A percentile compares a stretch with the other conserved stretches of the same genome.
Evolutionary conservation across 2,329 filamentous ascomycete species (phyloP).

Genomic region (Penicillium sp.): DNA sequence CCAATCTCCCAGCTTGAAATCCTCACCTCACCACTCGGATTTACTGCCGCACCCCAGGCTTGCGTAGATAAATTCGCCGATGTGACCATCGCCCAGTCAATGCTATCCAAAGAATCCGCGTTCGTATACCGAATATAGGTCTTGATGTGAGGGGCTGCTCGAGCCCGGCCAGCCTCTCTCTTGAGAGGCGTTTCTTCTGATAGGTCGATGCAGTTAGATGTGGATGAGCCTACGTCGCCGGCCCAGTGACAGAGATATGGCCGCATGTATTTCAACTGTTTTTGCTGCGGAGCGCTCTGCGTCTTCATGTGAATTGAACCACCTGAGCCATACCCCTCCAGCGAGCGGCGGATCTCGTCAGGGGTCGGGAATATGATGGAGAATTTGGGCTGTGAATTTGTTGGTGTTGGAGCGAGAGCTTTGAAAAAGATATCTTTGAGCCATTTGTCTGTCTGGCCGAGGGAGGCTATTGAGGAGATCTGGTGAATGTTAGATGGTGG

Average conservation of each 20-base stretch:
- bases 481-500: constrained; percentile 52
- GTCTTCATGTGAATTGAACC: constrained; percentile 81
- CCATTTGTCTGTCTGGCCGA: constrained; percentile 74
- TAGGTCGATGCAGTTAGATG: constrained; percentile 15
- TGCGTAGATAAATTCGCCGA: constrained; percentile 92
- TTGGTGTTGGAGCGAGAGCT: constrained; percentile 37
- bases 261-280: constrained; percentile 72
- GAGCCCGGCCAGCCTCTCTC: constrained; percentile 62
- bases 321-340: constrained; percentile 79
- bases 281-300: constrained; percentile 68
- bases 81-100: constrained; percentile 85
- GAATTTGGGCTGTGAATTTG: constrained; percentile 53
- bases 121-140: constrained; percentile 73
- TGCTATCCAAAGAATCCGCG: constrained; percentile 43
- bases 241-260: constrained; percentile 78
- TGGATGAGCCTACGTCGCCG: constrained; percentile 53
- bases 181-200: constrained; percentile 14
- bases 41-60: constrained; percentile 75
- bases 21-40: constrained; percentile 63
- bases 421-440: constrained; percentile 66
- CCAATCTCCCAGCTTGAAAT: constrained; percentile 84
- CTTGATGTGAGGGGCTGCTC: constrained; percentile 85
- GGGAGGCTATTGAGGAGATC: constrained; percentile 80
- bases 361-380: constrained; percentile 80
- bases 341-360: constrained; percentile 72